Conservation (phyloP, 2,329 filamentous ascomycete genomes). For the Malbranchea cinnamomea region DNA sequence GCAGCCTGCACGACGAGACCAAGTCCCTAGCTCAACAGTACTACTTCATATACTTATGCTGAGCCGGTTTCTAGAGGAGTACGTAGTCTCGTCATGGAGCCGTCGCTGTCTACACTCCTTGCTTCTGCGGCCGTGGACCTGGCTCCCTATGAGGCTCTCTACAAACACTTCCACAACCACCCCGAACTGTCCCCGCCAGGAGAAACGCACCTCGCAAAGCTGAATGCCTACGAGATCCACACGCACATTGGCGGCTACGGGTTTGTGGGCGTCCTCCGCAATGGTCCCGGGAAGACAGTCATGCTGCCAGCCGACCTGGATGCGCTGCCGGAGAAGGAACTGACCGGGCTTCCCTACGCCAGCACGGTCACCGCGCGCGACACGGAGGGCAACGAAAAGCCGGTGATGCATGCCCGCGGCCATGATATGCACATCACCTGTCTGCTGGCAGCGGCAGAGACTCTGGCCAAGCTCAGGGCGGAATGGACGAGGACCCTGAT, state of each 20-base stretch:
- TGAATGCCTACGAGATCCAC: slow-evolving; percentile 21
- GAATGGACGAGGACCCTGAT: slow-evolving; percentile 49
- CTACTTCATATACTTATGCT: too few species aligned
- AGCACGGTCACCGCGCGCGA: slow-evolving; percentile 32
- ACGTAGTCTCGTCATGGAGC: too few species aligned
- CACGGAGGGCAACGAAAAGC: slow-evolving; percentile 35
- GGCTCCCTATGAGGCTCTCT: slow-evolving; percentile 36
- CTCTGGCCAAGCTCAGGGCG: slow-evolving; percentile 29
- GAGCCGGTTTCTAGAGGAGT: too few species aligned
- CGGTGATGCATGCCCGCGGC: slow-evolving; percentile 47
- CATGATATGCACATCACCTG: slow-evolving; percentile 47
- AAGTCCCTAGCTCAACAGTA: too few species aligned
- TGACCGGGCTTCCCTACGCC: slow-evolving; percentile 34
- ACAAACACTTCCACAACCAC: slow-evolving; percentile 44
- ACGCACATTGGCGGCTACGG: slow-evolving; percentile 33
- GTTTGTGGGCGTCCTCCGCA: slow-evolving; percentile 27
- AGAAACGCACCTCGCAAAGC: slow-evolving; percentile 24
- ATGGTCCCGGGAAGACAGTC: slow-evolving; percentile 30
- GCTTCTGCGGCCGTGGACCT: slow-evolving; percentile 25
- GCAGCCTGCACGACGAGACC: too few species aligned
- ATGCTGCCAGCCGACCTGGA: slow-evolving; percentile 37
- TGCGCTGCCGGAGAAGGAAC: slow-evolving; percentile 34
- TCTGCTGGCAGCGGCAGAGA: slow-evolving; percentile 39
- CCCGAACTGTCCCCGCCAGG: slow-evolving; percentile 46
- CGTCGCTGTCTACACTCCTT: too few species aligned